phyloP scores from a whole-genome alignment of 345 rosid genomes.

The Trapa incisa region DNA sequence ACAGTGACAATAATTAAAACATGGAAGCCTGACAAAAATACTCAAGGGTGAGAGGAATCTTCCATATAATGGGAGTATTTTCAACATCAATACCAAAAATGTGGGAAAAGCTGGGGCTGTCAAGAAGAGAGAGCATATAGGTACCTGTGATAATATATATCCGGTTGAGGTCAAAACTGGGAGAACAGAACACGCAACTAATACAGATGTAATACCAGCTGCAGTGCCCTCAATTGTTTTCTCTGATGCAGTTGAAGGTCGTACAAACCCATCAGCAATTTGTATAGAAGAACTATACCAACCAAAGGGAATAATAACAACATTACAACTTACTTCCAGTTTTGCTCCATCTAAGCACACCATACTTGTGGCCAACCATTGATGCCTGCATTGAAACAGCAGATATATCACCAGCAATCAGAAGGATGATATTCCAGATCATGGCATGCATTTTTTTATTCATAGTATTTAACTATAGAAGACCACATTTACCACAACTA shows the following conservation, averaged over 20 bases:
- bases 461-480: neutral
- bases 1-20: neutral
- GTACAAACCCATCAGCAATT: neutral
- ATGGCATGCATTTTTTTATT: neutral
- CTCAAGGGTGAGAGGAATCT: neutral
- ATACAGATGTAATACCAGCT: conserved; percentile 80
- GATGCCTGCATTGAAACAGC: conserved; percentile 53
- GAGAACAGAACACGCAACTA: conserved; percentile 65
- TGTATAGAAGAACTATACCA: neutral
- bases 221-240: conserved; percentile 98
- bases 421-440: neutral
- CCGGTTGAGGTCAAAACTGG: conserved; percentile 82
- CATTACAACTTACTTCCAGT: conserved; percentile 48
- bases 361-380: conserved; percentile 91
- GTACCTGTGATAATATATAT: conserved; percentile 56
- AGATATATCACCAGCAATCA: neutral
- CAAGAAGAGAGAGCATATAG: conserved; percentile 7
- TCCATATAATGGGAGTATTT: neutral
- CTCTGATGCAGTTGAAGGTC: conserved; percentile 25
- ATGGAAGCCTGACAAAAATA: neutral
- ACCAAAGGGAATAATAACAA: neutral
- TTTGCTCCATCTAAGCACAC: conserved; percentile 92
- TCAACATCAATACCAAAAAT: neutral
- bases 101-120: neutral
- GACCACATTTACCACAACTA: neutral